phyloP scores from a whole-genome alignment of 2,329 filamentous ascomycete genomes.

The Falciphora oryzae region DNA sequence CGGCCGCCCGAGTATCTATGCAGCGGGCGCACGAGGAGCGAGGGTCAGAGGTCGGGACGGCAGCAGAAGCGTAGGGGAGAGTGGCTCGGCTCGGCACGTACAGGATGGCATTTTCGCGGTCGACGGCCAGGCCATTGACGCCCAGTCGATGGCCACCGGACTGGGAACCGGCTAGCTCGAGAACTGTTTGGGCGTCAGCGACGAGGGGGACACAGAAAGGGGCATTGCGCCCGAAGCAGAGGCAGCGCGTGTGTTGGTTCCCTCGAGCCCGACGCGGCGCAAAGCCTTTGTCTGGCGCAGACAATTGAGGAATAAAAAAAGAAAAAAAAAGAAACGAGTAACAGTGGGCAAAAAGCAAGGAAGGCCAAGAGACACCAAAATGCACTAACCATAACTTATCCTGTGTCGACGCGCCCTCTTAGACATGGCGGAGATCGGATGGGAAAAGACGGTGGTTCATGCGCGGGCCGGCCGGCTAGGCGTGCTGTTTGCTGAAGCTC shows the following conservation, averaged over 20 bases:
- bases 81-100: constrained; percentile 40
- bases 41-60: constrained; percentile 2
- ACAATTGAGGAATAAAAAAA: neutral
- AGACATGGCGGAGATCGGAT: constrained; percentile 40
- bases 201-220: no score
- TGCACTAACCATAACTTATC: constrained; percentile 57
- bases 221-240: constrained; percentile 8
- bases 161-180: constrained; percentile 53
- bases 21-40: constrained; percentile 2
- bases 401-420: constrained; percentile 51
- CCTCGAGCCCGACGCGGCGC: no score
- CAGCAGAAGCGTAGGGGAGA: neutral
- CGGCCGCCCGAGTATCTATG: constrained; percentile 84
- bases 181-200: constrained; percentile 33
- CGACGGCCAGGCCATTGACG: constrained; percentile 89
- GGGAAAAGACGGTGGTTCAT: no score
- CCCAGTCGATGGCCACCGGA: constrained; percentile 83
- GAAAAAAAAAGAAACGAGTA: constrained; percentile 13
- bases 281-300: no score
- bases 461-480: no score
- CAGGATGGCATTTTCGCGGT: constrained; percentile 78
- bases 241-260: neutral
- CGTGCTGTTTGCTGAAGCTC: no score
- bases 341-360: neutral
- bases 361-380: neutral